A percentile compares a stretch with the other conserved stretches of the same genome.
These are phyloP conservation scores for Dimocarpus longan DNA, from an alignment of 345 rosid species.

Conservation along the genomic window DNA sequence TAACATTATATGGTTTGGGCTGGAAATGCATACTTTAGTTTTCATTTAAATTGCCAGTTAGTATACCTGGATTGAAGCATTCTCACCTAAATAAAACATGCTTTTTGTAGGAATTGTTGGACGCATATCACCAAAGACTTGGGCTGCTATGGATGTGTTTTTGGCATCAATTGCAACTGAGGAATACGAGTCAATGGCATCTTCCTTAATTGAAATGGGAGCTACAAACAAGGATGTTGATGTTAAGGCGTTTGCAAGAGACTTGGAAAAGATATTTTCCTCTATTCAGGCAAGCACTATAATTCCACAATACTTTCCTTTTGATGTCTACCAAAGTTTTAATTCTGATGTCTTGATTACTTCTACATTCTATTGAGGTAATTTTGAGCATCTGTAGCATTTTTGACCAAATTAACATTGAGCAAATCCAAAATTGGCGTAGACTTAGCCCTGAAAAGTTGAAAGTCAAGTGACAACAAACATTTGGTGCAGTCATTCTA, in stretches of 20 bases:
- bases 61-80: neutral
- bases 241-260: slow-evolving; percentile 79
- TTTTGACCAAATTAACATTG: neutral
- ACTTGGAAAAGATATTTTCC: slow-evolving; percentile 88
- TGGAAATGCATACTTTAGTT: neutral
- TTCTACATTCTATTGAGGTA: slow-evolving; percentile 1
- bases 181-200: slow-evolving; percentile 92
- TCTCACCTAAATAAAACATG: slow-evolving; percentile 13
- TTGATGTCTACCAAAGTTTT: neutral
- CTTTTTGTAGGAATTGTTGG: slow-evolving; percentile 84
- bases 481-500: neutral
- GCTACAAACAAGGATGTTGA: slow-evolving; percentile 89
- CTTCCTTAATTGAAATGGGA: slow-evolving; percentile 94
- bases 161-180: slow-evolving; percentile 76
- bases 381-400: neutral
- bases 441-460: no score
- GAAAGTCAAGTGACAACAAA: no score
- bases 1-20: neutral
- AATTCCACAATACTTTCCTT: neutral
- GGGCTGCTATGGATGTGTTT: slow-evolving; percentile 95
- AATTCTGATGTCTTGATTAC: neutral
- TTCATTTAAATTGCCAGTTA: neutral
- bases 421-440: no score
- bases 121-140: slow-evolving; percentile 94
- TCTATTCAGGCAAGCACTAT: slow-evolving; percentile 65